Evolutionary conservation across 257 asterid species (phyloP).

Genomic region (Solanum bukasovii): DNA sequence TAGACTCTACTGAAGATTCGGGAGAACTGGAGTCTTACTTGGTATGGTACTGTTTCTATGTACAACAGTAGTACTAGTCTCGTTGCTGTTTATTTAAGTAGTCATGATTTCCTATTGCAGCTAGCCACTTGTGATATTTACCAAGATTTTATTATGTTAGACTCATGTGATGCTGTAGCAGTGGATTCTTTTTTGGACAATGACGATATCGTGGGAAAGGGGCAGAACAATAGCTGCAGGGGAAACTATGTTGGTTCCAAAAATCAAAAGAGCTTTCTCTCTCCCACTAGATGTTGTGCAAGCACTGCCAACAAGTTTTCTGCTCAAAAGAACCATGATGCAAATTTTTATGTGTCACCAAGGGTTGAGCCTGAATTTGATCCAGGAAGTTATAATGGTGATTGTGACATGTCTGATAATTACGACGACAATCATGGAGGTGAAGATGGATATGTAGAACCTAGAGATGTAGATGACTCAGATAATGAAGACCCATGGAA

Average conservation of each 20-base stretch:
- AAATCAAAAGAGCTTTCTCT: slow-evolving; percentile 46
- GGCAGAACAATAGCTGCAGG: slow-evolving; percentile 10
- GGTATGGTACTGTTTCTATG: slow-evolving; percentile 26
- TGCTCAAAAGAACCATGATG: slow-evolving; percentile 36
- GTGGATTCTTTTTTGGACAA: slow-evolving; percentile 44
- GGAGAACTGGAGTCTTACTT: slow-evolving; percentile 92
- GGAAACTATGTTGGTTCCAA: not conserved
- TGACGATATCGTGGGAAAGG: slow-evolving; percentile 32
- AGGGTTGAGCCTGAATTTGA: not conserved
- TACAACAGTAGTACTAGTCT: not conserved
- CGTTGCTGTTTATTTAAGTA: not conserved
- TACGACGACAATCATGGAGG: slow-evolving; percentile 22
- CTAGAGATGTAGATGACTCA: slow-evolving; percentile 17
- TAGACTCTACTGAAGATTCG: slow-evolving; percentile 57
- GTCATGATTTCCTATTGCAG: slow-evolving; percentile 31
- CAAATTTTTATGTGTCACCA: slow-evolving; percentile 29
- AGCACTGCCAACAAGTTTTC: slow-evolving; percentile 39
- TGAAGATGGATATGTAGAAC: slow-evolving; percentile 34
- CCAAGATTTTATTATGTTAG: slow-evolving; percentile 74
- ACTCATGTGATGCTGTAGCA: slow-evolving; percentile 53
- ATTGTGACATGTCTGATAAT: slow-evolving; percentile 16
- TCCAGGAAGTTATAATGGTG: not conserved
- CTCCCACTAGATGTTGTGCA: slow-evolving; percentile 43
- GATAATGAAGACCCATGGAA: slow-evolving; percentile 74
- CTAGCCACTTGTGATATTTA: slow-evolving; percentile 71